Conservation (phyloP, 345 rosid species). For the Iberis pinnata region DNA sequence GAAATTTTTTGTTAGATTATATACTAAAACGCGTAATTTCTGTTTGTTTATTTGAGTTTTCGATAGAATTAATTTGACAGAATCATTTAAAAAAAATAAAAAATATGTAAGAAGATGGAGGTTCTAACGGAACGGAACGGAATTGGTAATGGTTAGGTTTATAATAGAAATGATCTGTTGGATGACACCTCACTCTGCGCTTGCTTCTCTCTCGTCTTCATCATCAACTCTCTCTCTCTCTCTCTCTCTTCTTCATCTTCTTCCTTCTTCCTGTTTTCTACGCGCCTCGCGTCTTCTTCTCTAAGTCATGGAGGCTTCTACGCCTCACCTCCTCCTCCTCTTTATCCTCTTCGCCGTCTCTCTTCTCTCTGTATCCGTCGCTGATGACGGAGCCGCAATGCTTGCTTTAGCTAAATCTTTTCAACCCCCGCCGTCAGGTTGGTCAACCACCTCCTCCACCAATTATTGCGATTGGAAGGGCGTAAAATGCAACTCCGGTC, state of each 20-base stretch:
- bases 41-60: not conserved
- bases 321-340: slow-evolving; percentile 30
- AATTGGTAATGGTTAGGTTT: slow-evolving; percentile 17
- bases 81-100: not conserved
- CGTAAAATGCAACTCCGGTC: slow-evolving; percentile 34
- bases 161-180: slow-evolving; percentile 20
- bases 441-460: slow-evolving; percentile 40
- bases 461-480: slow-evolving; percentile 54
- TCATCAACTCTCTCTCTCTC: too few relatives aligned
- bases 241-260: slow-evolving; percentile 3
- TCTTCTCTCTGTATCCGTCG: slow-evolving; percentile 20
- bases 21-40: slow-evolving; percentile 1
- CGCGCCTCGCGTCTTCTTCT: not conserved
- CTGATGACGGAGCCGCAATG: slow-evolving; percentile 51
- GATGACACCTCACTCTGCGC: slow-evolving; percentile 30
- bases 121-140: slow-evolving; percentile 15
- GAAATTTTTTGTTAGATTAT: too few relatives aligned
- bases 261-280: slow-evolving; percentile 1
- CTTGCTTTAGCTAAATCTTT: slow-evolving; percentile 41
- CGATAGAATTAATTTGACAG: too few relatives aligned
- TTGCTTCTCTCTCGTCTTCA: slow-evolving; percentile 9
- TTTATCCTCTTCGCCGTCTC: slow-evolving; percentile 16
- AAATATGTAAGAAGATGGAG: not conserved
- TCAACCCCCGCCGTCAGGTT: slow-evolving; percentile 41
- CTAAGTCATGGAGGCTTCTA: slow-evolving; percentile 30